Percentiles rank a stretch among this genome's conserved stretches.
phyloP scores from a whole-genome alignment of 352 stramenopile species.

The Pythium volutum region DNA sequence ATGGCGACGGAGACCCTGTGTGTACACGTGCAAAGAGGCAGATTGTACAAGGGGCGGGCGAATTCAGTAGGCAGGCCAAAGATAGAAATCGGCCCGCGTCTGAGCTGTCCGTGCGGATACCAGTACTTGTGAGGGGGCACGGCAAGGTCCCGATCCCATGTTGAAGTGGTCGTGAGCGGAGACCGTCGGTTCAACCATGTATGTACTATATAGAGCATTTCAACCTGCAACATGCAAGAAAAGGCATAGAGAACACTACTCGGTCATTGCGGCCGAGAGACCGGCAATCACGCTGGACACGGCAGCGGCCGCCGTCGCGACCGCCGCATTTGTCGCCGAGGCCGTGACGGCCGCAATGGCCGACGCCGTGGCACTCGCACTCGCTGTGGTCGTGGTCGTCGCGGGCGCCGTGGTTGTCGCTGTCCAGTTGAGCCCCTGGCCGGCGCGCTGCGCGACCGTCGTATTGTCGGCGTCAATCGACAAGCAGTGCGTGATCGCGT shows the following conservation, averaged over 20 bases:
- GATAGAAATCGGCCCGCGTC: background rate
- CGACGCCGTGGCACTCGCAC: slow-evolving; percentile 7
- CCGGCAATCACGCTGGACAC: slow-evolving; percentile 67
- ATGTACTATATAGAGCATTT: background rate
- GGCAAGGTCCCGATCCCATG: too few relatives aligned
- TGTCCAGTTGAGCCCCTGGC: slow-evolving; percentile 86
- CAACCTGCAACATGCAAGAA: slow-evolving; percentile 1
- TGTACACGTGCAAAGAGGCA: too few relatives aligned
- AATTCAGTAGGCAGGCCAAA: background rate
- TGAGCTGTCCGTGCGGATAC: too few relatives aligned
- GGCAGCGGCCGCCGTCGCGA: slow-evolving; percentile 36
- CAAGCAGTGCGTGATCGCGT: slow-evolving; percentile 87
- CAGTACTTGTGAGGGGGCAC: too few relatives aligned
- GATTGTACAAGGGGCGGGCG: too few relatives aligned
- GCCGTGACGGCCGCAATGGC: slow-evolving; percentile 25
- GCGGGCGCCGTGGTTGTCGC: slow-evolving; percentile 29
- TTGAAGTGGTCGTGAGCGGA: background rate
- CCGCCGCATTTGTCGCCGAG: slow-evolving; percentile 21
- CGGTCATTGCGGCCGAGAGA: slow-evolving; percentile 30
- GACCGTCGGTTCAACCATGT: background rate
- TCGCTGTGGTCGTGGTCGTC: slow-evolving; percentile 29
- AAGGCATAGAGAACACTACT: slow-evolving; percentile 1
- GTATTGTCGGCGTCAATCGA: slow-evolving; percentile 89
- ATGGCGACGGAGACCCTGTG: too few relatives aligned
- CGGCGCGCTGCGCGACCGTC: slow-evolving; percentile 81